phyloP scores from a whole-genome alignment of 257 asterid species.

The Osmanthus fragrans region DNA sequence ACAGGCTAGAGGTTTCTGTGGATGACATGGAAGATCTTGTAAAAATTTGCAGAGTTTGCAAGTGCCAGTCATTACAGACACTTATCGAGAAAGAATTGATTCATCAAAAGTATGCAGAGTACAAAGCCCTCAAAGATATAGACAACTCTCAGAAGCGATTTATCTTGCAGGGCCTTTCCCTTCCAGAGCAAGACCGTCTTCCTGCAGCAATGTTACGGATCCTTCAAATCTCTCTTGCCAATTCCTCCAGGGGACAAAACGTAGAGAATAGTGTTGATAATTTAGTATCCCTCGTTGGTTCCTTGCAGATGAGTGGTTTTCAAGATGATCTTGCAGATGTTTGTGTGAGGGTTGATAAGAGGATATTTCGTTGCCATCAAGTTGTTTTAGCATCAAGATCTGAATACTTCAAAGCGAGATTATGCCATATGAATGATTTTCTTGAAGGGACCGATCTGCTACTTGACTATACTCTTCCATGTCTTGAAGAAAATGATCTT shows the following conservation, averaged over 20 bases:
- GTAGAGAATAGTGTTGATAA: conserved; percentile 33
- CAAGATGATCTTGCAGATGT: conserved; percentile 85
- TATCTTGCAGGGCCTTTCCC: conserved; percentile 83
- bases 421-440: conserved; percentile 74
- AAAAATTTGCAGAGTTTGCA: conserved; percentile 88
- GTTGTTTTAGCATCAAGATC: conserved; percentile 88
- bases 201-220: conserved; percentile 68
- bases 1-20: conserved; percentile 81
- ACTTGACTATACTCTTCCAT: conserved; percentile 55
- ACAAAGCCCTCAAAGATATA: conserved; percentile 66
- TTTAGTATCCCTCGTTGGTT: conserved; percentile 43
- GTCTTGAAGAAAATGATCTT: conserved; percentile 87
- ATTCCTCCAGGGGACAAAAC: conserved; percentile 44
- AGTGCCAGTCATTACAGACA: conserved; percentile 68
- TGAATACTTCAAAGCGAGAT: conserved; percentile 87
- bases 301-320: conserved; percentile 34
- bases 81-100: conserved; percentile 68
- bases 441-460: conserved; percentile 50
- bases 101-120: conserved; percentile 84
- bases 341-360: conserved; percentile 69
- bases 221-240: conserved; percentile 69
- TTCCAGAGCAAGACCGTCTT: conserved; percentile 82
- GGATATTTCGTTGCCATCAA: conserved; percentile 80
- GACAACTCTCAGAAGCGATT: conserved; percentile 93
- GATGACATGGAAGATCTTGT: conserved; percentile 89